These are phyloP conservation scores for Corynascus novoguineensis DNA, from an alignment of 495 filamentous ascomycete genomes.

Conservation along the genomic window DNA sequence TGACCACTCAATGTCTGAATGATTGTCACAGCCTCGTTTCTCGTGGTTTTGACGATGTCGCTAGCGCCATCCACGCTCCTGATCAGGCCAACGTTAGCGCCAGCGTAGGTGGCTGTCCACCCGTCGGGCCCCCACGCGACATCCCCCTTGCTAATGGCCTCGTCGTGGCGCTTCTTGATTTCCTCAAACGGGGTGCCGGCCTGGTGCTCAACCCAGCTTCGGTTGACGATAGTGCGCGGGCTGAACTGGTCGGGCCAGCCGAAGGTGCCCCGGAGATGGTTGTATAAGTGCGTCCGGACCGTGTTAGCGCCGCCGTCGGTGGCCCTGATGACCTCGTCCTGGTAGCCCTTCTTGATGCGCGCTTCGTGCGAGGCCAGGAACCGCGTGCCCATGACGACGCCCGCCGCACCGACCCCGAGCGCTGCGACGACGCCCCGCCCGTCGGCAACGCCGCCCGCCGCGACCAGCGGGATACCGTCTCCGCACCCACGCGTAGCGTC, in stretches of 20 bases:
- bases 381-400: constrained; percentile 87
- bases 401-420: constrained; percentile 77
- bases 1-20: constrained; percentile 27
- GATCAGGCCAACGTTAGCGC: constrained; percentile 57
- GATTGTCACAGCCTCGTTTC: constrained; percentile 55
- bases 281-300: constrained; percentile 62
- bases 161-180: constrained; percentile 54
- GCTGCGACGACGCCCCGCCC: constrained; percentile 86
- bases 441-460: constrained; percentile 87
- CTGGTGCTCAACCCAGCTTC: constrained; percentile 53
- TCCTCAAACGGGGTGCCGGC: constrained; percentile 52
- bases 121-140: constrained; percentile 57
- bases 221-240: constrained; percentile 58
- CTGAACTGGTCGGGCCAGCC: constrained; percentile 63
- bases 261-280: constrained; percentile 60
- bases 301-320: constrained; percentile 60
- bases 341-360: constrained; percentile 83
- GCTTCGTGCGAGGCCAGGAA: constrained; percentile 87
- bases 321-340: constrained; percentile 72
- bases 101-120: constrained; percentile 67
- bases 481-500: constrained; percentile 64
- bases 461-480: constrained; percentile 82
- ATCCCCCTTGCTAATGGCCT: constrained; percentile 49
- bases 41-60: constrained; percentile 63
- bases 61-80: constrained; percentile 59